phyloP scores from a whole-genome alignment of 192 early-diverging fungal species.

The Podochytrium sp. region DNA sequence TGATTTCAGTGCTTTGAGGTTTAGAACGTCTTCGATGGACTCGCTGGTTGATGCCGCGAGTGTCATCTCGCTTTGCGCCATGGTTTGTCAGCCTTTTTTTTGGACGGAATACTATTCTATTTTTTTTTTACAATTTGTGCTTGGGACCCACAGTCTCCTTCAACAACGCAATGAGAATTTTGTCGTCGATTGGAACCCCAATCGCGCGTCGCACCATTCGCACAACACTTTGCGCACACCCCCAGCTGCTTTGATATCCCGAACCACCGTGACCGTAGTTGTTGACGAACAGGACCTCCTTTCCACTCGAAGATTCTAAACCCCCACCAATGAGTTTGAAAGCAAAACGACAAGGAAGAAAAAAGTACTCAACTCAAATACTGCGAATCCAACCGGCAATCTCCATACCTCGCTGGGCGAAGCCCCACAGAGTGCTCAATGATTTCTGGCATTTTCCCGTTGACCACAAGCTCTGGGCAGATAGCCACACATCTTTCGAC shows the following conservation, averaged over 20 bases:
- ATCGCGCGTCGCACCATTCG: conserved; percentile 24
- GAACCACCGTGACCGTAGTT: conserved; percentile 56
- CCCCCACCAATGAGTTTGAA: not conserved
- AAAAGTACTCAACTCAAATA: conserved; percentile 12
- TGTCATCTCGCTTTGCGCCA: too few species aligned
- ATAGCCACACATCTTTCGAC: conserved; percentile 46
- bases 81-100: too few species aligned
- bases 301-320: conserved; percentile 23
- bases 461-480: conserved; percentile 56
- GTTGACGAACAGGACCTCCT: conserved; percentile 44
- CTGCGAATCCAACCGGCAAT: conserved; percentile 48
- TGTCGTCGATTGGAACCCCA: conserved; percentile 21
- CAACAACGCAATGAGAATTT: conserved; percentile 10
- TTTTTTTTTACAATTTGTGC: not conserved
- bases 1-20: too few species aligned
- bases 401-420: conserved; percentile 52
- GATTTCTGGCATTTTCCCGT: conserved; percentile 45
- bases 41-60: too few species aligned
- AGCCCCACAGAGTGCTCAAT: conserved; percentile 49
- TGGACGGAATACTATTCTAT: too few species aligned
- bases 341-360: conserved; percentile 17
- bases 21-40: too few species aligned
- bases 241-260: conserved; percentile 44
- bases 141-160: conserved; percentile 11
- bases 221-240: conserved; percentile 34